Base-by-base conservation (phyloP, 345 rosid genomes). In the Ailanthus altissimus region DNA sequence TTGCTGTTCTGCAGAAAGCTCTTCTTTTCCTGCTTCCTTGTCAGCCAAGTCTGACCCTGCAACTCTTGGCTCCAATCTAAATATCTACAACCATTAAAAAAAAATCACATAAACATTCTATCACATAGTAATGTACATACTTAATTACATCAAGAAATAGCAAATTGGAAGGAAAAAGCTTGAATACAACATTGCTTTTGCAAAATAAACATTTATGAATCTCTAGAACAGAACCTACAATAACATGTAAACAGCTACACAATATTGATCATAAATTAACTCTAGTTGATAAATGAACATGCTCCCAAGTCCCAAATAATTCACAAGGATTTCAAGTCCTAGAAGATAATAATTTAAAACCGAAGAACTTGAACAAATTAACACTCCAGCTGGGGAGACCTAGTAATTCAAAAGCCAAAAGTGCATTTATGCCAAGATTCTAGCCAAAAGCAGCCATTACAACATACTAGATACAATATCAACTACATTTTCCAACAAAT, bases 21-120 rank as follows among this genome's bases (percentile, higher is more conserved):
- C 93, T 13, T 64, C 63, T 43, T 63, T 76, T 28, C 75, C 75
- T 32, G 76, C 80, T 70, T 88, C 90, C 66, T 84, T 70, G 12
- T 84, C 88, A 47, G 59, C 81, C 53, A 67, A 11, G 64, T 75
- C 85, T 16, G 51, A 46, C 49, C 38, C 51, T 64, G 77, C 81
- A 78, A 89, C 70, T 67, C 77, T 84, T 6, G 94, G 91, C 63
- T 92, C 97, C 90, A 94, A 76, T 83, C 97, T 89, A n/a, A 92
- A 75, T 77, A 94, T 83, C 98, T 94, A 75, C 40, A 78, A 73
- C 62, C n/a, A 79, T 20, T 71, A 28, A 42, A 49, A 45, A 43
- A 26, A 45, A 43, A 40, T 63, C 57, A 47, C 45, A 53, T 40
- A 42, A 60, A 45, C 56, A 72, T 23, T 4, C 62, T 6, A 40